These are phyloP conservation scores for Teratosphaeria zuluensis DNA, from an alignment of 2,329 filamentous ascomycete species.

Conservation along the genomic window DNA sequence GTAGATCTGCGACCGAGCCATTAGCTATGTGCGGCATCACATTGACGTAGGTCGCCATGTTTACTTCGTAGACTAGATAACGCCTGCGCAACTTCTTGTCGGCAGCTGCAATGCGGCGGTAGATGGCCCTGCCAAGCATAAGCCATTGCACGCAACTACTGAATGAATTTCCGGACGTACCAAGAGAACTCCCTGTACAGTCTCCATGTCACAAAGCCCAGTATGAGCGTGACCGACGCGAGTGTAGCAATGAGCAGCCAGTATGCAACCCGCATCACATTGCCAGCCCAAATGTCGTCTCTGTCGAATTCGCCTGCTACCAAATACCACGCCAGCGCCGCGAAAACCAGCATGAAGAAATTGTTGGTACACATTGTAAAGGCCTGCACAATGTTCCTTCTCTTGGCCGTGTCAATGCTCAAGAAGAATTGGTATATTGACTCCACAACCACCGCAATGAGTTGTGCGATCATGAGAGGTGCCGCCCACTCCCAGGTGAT, in stretches of 20 bases:
- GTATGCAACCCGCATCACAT: background rate
- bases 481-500: background rate
- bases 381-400: background rate
- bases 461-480: background rate
- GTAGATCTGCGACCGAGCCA: background rate
- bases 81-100: background rate
- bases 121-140: background rate
- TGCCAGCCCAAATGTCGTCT: background rate
- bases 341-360: background rate
- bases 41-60: background rate
- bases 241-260: background rate
- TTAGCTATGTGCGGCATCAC: background rate
- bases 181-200: background rate
- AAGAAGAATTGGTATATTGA: background rate
- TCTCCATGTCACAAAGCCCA: background rate
- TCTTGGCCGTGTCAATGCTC: background rate
- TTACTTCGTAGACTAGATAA: background rate
- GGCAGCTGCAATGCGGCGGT: background rate
- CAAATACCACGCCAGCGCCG: background rate
- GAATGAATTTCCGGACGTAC: background rate
- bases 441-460: background rate
- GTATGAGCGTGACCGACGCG: background rate
- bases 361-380: background rate
- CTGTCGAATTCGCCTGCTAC: background rate
- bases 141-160: too few species aligned